Percentiles rank a stretch among this genome's conserved stretches.
Conservation (phyloP, 2,329 filamentous ascomycete species). For the Colletotrichum lupini region DNA sequence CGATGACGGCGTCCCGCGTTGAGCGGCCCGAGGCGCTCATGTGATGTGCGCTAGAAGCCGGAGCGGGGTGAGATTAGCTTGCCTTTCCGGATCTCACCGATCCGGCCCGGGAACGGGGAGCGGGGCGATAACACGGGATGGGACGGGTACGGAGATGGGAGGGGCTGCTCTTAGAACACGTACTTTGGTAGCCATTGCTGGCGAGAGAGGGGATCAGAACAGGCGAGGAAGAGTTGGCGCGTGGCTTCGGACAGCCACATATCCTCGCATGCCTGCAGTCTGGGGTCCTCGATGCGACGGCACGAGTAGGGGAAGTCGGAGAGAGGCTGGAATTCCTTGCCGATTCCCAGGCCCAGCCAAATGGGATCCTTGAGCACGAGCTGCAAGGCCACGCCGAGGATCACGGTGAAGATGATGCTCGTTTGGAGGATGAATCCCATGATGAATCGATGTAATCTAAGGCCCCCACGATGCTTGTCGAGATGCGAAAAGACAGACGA, state of each 20-base stretch:
- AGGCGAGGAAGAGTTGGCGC: conserved; percentile 45
- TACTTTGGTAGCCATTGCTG: conserved; percentile 43
- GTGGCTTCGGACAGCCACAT: conserved; percentile 46
- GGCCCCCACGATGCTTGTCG: neutral
- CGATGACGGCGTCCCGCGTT: conserved; percentile 44
- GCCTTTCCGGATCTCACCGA: neutral
- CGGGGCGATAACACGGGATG: neutral
- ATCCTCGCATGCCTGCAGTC: conserved; percentile 44
- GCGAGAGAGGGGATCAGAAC: conserved; percentile 39
- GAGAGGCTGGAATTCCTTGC: conserved; percentile 40
- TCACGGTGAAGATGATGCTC: conserved; percentile 28
- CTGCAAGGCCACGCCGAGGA: conserved; percentile 37
- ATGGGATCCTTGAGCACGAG: conserved; percentile 37
- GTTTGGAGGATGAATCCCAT: conserved; percentile 23
- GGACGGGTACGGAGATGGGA: neutral
- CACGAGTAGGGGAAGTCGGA: conserved; percentile 44
- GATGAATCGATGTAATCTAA: neutral
- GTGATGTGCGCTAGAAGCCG: conserved; percentile 8
- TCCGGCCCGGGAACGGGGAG: no score
- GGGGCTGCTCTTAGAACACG: neutral
- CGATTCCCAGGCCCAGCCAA: conserved; percentile 39
- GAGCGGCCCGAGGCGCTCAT: conserved; percentile 45
- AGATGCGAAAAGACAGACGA: neutral
- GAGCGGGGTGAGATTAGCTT: neutral
- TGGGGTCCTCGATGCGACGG: conserved; percentile 41